Evolutionary conservation across 192 early-diverging fungal species (phyloP).

Genomic region (Linnemannia elongata): DNA sequence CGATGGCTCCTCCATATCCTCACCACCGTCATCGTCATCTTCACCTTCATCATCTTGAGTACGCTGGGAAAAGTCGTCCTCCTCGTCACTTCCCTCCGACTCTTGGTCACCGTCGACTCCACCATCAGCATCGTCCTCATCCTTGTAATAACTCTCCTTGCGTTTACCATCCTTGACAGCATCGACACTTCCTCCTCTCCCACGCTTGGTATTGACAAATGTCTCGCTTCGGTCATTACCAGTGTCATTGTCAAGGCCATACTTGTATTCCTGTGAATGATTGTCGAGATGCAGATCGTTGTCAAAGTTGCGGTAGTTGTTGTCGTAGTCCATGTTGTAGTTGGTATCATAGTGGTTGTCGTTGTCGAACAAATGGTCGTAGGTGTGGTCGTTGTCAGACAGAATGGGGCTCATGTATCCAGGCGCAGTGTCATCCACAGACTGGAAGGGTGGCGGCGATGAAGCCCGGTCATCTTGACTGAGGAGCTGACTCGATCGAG

Average conservation of each 20-base stretch:
- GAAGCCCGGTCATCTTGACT: background rate
- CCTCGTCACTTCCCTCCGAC: background rate
- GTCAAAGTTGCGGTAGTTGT: background rate
- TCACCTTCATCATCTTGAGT: background rate
- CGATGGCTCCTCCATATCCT: background rate
- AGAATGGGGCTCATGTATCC: conserved; percentile 4
- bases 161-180: background rate
- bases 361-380: conserved; percentile 4
- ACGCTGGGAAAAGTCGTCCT: background rate
- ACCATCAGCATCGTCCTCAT: background rate
- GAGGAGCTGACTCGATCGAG: background rate
- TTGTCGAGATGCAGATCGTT: background rate
- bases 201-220: background rate
- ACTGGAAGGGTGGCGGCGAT: background rate
- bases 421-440: background rate
- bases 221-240: background rate
- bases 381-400: background rate
- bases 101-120: background rate
- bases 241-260: background rate
- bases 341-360: background rate
- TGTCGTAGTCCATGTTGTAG: background rate
- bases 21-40: background rate
- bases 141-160: background rate
- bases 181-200: background rate
- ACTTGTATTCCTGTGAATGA: background rate